A percentile compares a stretch with the other conserved stretches of the same genome.
Evolutionary conservation across 2,329 filamentous ascomycete genomes (phyloP).

Genomic region (Paracamarosporium sp.): DNA sequence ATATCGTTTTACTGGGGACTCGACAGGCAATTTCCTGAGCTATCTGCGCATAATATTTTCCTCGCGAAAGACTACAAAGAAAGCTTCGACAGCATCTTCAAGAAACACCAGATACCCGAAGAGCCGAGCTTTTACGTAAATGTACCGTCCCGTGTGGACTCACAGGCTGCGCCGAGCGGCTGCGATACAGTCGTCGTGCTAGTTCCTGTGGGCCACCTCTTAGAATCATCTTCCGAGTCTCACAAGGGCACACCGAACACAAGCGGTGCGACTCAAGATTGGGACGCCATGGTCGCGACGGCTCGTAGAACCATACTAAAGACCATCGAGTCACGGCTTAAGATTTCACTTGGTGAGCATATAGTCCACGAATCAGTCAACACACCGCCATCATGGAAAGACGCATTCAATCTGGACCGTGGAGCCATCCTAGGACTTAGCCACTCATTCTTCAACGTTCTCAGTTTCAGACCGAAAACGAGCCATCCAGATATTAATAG

Average conservation of each 20-base stretch:
- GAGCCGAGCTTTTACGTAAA: conserved; percentile 81
- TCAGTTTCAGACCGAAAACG: conserved; percentile 69
- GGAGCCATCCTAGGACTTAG: conserved; percentile 76
- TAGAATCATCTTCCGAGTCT: conserved; percentile 49
- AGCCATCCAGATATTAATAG: conserved; percentile 57
- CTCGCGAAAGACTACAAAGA: conserved; percentile 74
- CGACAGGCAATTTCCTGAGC: conserved; percentile 64
- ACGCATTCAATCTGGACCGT: conserved; percentile 75
- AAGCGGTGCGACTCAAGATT: conserved; percentile 60
- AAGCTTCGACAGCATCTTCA: conserved; percentile 79
- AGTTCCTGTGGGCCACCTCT: conserved; percentile 74
- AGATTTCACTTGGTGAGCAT: conserved; percentile 57
- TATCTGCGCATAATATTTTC: conserved; percentile 78
- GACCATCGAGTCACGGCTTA: conserved; percentile 67
- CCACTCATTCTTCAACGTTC: conserved; percentile 77
- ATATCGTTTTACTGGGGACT: conserved; percentile 82
- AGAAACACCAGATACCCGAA: conserved; percentile 68
- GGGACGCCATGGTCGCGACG: conserved; percentile 64
- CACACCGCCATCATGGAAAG: conserved; percentile 69
- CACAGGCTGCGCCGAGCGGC: conserved; percentile 69
- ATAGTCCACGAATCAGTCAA: conserved; percentile 70
- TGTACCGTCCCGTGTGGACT: conserved; percentile 73
- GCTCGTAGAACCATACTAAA: conserved; percentile 67
- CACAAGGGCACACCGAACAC: conserved; percentile 49
- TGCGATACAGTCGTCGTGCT: conserved; percentile 73